A percentile compares a stretch with the other conserved stretches of the same genome.
phyloP scores from a whole-genome alignment of 306 rosid genomes.

The Castanospermum australe region DNA sequence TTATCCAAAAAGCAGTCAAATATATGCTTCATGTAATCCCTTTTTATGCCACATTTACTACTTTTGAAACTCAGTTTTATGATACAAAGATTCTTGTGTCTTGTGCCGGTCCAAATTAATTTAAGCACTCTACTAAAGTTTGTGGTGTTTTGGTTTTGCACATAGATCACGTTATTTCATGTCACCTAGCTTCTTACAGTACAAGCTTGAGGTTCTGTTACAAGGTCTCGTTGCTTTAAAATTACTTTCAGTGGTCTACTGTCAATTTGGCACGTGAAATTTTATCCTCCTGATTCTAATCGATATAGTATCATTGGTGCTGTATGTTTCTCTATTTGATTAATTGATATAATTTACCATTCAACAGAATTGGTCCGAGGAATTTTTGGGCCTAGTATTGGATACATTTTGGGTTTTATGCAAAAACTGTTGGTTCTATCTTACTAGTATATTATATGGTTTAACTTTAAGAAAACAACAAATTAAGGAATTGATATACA shows the following conservation, averaged over 20 bases:
- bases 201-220: conserved; percentile 5
- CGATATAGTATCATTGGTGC: not conserved
- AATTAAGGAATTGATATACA: not conserved
- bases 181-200: not conserved
- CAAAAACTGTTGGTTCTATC: not conserved
- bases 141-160: conserved; percentile 9
- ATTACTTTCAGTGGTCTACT: not conserved
- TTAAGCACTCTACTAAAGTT: not conserved
- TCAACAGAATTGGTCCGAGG: not conserved
- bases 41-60: conserved; percentile 18
- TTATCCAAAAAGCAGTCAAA: conserved; percentile 39
- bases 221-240: not conserved
- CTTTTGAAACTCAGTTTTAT: not conserved
- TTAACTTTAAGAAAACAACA: not conserved
- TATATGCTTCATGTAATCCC: conserved; percentile 70
- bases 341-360: not conserved
- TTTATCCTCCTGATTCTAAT: not conserved
- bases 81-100: not conserved
- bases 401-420: not conserved
- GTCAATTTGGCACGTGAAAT: not conserved
- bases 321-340: not conserved
- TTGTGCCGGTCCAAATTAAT: not conserved
- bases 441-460: not conserved
- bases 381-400: not conserved
- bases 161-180: not conserved